Evolutionary conservation across 805 yeast species (phyloP), one percentile per base, ranked within the genome.

Genomic region (Candida khao-thaluensis): DNA sequence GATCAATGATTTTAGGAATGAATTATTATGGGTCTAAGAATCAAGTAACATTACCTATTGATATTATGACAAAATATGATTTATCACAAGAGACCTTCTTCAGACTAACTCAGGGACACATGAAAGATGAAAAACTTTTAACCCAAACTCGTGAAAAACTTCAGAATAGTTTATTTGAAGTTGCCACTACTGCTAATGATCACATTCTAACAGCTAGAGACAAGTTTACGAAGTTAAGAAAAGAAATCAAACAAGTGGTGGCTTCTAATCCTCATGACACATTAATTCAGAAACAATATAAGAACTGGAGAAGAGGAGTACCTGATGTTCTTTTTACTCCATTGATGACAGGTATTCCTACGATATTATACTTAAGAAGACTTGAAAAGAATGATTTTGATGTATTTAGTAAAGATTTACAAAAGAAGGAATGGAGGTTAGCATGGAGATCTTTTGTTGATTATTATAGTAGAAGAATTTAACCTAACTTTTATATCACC

Each of bases 181-280:
- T 82, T 4, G 85, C 93, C 2, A 77, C 82, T 4, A 63, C 72
- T 1, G 93, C 95, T 2, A 86, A 87, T 59, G 95, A 86, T 56
- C 95, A 86, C 57, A 53, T 87, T 2, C 56, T 86, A 4, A 67
- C 89, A 1, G 88, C 93, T 1, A 66, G 84, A 35, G 57, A 65
- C n/a, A 77, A 83, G 48, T 56, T 82, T 17, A 43, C 49, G 1
- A 54, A 65, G 22, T 56, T 74, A 10, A 64, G 61, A 38, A 44
- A 42, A 3, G 69, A 65, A 12, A 67, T 77, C n/a, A 46, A 48
- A 1, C 47, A 55, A 1, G 48, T 64, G 1, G 57, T 70, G 4
- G 36, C 36, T 3, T 47, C 41, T 15, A 43, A 58, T 24, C 47
- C 51, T 1, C 38, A 56, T 14, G 67, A 50, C 49, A 57, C 53